Evolutionary conservation across 305 asterid species (phyloP), one percentile per base, ranked within the genome.

Genomic region (Fraxinus dipetala): DNA sequence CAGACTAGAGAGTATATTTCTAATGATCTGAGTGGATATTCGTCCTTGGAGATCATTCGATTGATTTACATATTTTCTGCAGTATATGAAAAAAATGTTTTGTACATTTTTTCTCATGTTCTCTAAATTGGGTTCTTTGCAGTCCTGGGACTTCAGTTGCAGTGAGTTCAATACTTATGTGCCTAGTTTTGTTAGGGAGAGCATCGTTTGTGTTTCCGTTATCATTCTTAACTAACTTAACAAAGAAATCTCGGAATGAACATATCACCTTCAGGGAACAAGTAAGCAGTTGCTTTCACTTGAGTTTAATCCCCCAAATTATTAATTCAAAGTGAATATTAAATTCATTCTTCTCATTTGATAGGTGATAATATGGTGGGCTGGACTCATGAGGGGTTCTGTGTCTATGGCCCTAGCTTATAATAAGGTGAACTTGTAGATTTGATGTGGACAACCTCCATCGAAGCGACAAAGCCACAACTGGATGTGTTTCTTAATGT

Each of bases 321-420:
- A 69, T 38, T 24, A 78, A 0, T 20, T 11, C 80, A 48, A 56
- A 20, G 38, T 74, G 59, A 51, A 51, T 22, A 43, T 78, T 16
- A 40, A 18, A 54, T 0, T 8, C 61, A 35, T 59, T 16, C 16
- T 48, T 78, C 72, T 22, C 75, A 30, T 81, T 63, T 85, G 79
- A 70, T 79, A 87, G 90, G 85, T 87, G 28, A 81, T 87, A 43
- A 83, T 87, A 76, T 87, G 90, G 87, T 85, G 88, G 88, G 88
- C 88, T 2, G 90, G 90, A 51, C 80, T 87, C 51, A 87, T 87
- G 85, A 83, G 89, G 75, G 89, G 88, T 2, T 85, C 90, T 56
- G 90, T 87, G 72, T 85, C 88, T 34, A 83, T 87, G 65, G 90
- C 90, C 36, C 87, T 87, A 16, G 90, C 90, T n/a, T 87, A 87